phyloP scores from a whole-genome alignment of 495 filamentous ascomycete genomes.

The Copromyces sp. region DNA sequence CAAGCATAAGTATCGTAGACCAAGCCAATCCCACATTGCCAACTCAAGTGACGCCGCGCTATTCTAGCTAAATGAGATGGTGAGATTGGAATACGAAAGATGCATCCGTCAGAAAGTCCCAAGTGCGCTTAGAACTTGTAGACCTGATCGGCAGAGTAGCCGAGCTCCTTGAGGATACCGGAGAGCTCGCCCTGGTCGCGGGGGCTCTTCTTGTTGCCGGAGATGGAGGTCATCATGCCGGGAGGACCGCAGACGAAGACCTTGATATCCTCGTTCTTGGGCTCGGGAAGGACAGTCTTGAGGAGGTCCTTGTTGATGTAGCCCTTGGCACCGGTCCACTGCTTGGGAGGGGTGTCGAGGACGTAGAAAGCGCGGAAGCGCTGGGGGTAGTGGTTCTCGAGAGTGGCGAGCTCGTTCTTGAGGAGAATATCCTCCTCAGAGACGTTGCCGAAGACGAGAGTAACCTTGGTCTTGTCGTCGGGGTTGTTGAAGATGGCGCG shows the following conservation, averaged over 20 bases:
- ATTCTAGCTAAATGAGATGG: not conserved
- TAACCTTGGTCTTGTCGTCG: slow-evolving; percentile 91
- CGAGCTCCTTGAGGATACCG: slow-evolving; percentile 79
- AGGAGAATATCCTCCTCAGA: slow-evolving; percentile 79
- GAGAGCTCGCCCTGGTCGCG: slow-evolving; percentile 84
- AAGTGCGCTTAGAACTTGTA: slow-evolving; percentile 70
- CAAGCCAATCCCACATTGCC: not conserved
- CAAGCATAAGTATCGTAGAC: not conserved
- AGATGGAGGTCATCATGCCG: slow-evolving; percentile 85
- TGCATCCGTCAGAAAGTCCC: not conserved
- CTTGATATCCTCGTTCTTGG: slow-evolving; percentile 83
- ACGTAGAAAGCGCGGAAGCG: slow-evolving; percentile 86
- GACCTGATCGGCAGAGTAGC: slow-evolving; percentile 87
- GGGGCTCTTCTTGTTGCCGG: slow-evolving; percentile 79
- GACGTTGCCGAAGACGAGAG: slow-evolving; percentile 83
- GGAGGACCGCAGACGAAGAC: slow-evolving; percentile 86
- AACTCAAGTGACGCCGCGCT: not conserved
- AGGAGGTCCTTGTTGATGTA: slow-evolving; percentile 78
- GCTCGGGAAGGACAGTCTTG: slow-evolving; percentile 86
- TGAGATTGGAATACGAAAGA: not conserved
- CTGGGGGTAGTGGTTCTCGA: slow-evolving; percentile 91
- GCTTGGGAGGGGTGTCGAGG: slow-evolving; percentile 75
- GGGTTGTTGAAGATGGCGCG: slow-evolving; percentile 90
- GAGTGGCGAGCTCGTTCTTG: slow-evolving; percentile 65
- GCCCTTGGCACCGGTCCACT: slow-evolving; percentile 66